Evolutionary conservation across 2,329 filamentous ascomycete genomes (phyloP).

Genomic region (Fusarium sp.): DNA sequence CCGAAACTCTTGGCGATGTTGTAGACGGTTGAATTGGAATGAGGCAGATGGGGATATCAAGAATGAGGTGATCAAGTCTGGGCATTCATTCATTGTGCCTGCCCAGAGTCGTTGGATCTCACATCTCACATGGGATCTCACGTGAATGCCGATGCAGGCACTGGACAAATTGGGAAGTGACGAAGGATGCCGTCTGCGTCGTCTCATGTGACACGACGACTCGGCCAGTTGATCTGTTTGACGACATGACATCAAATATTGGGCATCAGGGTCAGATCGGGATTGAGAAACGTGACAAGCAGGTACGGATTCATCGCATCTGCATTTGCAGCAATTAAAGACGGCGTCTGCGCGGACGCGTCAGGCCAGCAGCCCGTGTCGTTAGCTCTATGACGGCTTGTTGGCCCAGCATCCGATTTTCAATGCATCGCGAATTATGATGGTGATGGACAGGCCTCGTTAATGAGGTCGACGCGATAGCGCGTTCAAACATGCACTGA

Average conservation of each 20-base stretch:
- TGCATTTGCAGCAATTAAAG: neutral
- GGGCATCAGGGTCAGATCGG: neutral
- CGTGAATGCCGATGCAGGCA: neutral
- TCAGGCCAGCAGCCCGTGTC: neutral
- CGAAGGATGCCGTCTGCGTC: neutral
- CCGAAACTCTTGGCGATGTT: neutral
- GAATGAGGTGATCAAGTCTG: neutral
- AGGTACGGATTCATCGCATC: neutral
- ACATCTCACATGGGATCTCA: conserved; percentile 1
- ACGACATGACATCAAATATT: neutral
- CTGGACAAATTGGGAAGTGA: conserved; percentile 1
- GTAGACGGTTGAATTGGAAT: neutral
- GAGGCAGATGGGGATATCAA: neutral
- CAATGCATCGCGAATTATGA: neutral
- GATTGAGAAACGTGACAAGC: neutral
- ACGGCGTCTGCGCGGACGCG: neutral
- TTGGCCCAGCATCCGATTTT: neutral
- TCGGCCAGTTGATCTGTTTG: neutral
- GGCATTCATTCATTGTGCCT: neutral
- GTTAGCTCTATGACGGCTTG: neutral
- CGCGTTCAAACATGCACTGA: neutral
- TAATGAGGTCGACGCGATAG: neutral
- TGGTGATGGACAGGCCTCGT: neutral
- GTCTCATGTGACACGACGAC: conserved; percentile 3
- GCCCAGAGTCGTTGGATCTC: neutral